Percentiles rank a stretch among this genome's conserved stretches.
Evolutionary conservation across 768 basidiomycete genomes (phyloP).

Genomic region (Lactarius deliciosus): DNA sequence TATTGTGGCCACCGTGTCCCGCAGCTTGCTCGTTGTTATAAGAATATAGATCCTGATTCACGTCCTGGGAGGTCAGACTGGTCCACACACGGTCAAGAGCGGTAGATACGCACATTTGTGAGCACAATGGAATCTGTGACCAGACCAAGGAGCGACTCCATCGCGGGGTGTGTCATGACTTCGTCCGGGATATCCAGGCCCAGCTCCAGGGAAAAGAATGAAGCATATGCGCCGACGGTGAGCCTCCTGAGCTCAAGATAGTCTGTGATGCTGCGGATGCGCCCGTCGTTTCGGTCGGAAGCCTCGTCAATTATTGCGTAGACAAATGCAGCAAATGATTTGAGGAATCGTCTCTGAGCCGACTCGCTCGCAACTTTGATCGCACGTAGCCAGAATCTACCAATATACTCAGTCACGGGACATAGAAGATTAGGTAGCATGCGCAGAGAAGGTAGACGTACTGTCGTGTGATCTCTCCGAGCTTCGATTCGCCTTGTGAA

Average conservation of each 20-base stretch:
- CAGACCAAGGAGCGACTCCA: conserved; percentile 35
- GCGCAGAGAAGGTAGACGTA: conserved; percentile 31
- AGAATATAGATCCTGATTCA: conserved; percentile 41
- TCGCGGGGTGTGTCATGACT: conserved; percentile 41
- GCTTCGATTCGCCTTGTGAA: conserved; percentile 40
- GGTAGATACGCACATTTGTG: conserved; percentile 37
- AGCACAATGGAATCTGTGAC: conserved; percentile 41
- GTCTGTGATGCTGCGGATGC: conserved; percentile 39
- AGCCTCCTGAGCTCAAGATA: conserved; percentile 44
- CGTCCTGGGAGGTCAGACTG: not conserved
- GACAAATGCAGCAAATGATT: conserved; percentile 38
- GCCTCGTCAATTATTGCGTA: conserved; percentile 37
- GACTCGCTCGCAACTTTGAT: conserved; percentile 32
- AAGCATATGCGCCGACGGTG: conserved; percentile 42
- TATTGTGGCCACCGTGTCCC: conserved; percentile 43
- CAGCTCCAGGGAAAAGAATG: conserved; percentile 40
- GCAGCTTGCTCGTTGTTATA: conserved; percentile 43
- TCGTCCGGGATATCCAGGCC: conserved; percentile 43
- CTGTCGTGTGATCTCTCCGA: conserved; percentile 43
- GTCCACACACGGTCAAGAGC: not conserved
- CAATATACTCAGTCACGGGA: not conserved
- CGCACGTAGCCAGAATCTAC: not conserved
- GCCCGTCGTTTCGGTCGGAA: conserved; percentile 37
- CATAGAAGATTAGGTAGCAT: not conserved
- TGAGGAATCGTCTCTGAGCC: conserved; percentile 39